These are phyloP conservation scores for Mortierella sp. DNA, from an alignment of 371 early-diverging fungal genomes.

Conservation along the genomic window DNA sequence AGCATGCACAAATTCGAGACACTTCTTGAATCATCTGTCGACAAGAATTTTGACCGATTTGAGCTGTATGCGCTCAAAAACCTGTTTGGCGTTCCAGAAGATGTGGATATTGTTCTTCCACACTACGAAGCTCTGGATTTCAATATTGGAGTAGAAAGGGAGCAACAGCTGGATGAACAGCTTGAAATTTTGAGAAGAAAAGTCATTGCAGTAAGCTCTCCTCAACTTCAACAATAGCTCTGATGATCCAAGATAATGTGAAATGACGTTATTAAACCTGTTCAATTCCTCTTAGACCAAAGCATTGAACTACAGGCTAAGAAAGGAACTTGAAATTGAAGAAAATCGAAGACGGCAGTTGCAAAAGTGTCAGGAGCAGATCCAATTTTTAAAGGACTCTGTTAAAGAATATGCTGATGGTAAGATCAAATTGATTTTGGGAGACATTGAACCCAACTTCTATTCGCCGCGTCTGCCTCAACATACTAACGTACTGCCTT, in stretches of 20 bases:
- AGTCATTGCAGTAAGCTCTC: conserved; percentile 58
- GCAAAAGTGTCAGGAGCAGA: conserved; percentile 40
- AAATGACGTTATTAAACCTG: too few species aligned
- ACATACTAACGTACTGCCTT: not conserved
- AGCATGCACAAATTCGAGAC: conserved; percentile 76
- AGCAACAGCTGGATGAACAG: conserved; percentile 64
- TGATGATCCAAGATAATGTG: too few species aligned
- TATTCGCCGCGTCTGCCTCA: not conserved
- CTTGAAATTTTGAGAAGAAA: conserved; percentile 61
- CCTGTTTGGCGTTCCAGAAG: conserved; percentile 72
- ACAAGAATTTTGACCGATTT: conserved; percentile 81
- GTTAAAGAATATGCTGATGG: conserved; percentile 42
- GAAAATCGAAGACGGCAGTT: conserved; percentile 32
- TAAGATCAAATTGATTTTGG: conserved; percentile 1
- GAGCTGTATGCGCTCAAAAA: conserved; percentile 79
- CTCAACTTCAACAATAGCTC: not conserved
- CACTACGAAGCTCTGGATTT: conserved; percentile 64
- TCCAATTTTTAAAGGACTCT: conserved; percentile 40
- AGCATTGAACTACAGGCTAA: conserved; percentile 42
- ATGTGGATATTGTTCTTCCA: conserved; percentile 62
- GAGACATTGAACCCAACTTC: not conserved
- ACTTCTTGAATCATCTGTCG: conserved; percentile 77
- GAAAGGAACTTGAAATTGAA: conserved; percentile 39
- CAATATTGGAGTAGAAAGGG: conserved; percentile 59
- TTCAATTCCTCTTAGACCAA: conserved; percentile 52